Percentiles rank a stretch among this genome's conserved stretches.
These are phyloP conservation scores for Acanthamoeba culbertsoni DNA, from an alignment of 208 protist species.

Conservation along the genomic window DNA sequence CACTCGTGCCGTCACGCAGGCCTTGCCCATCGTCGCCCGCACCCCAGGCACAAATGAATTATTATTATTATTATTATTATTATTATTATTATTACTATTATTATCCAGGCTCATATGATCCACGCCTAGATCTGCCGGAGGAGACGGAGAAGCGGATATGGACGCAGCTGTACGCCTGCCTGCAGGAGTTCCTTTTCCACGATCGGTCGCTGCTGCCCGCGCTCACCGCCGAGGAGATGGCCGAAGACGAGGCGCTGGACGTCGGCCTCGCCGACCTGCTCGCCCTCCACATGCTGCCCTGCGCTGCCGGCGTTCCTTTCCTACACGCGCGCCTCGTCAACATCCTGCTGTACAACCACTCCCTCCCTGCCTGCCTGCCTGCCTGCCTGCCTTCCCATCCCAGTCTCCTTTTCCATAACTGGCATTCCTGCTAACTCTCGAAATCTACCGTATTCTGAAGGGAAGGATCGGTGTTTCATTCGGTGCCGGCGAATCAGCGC, in stretches of 20 bases:
- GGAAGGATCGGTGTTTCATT: slow-evolving; percentile 43
- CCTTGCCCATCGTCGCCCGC: slow-evolving; percentile 14
- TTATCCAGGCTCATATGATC: background rate
- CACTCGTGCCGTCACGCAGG: background rate
- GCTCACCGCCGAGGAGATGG: background rate
- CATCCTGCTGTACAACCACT: background rate
- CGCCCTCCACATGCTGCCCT: background rate
- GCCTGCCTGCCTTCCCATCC: background rate
- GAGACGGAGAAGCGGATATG: slow-evolving; percentile 40
- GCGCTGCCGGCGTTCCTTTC: background rate
- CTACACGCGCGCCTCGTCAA: background rate
- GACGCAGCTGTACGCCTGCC: slow-evolving; percentile 54
- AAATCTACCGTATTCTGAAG: too few relatives aligned
- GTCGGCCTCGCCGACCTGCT: background rate
- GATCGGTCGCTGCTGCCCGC: background rate
- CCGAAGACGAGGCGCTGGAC: slow-evolving; percentile 51
- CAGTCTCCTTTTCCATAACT: background rate
- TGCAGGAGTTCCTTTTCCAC: slow-evolving; percentile 59
- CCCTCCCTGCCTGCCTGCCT: background rate
- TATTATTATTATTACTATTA: background rate
- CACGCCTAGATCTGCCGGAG: slow-evolving; percentile 9
- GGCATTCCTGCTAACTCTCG: too few relatives aligned
- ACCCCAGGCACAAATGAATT: background rate
- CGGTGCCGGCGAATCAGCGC: background rate
- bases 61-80: background rate